Evolutionary conservation across 306 rosid genomes (phyloP).

Genomic region (Sophora flavescens): DNA sequence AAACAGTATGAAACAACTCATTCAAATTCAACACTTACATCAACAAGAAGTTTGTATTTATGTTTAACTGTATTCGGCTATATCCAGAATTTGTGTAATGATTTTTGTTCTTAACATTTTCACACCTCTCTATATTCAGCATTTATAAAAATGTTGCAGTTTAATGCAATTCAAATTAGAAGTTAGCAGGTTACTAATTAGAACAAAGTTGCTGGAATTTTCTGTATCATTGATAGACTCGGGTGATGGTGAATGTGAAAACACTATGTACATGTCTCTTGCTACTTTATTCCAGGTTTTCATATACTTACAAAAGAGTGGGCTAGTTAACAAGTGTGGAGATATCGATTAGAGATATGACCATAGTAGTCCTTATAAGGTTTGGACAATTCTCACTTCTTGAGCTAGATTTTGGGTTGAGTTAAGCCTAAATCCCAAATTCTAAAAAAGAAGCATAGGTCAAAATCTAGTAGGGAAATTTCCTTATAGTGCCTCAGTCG

Average conservation of each 20-base stretch:
- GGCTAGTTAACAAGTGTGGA: not conserved
- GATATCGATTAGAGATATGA: too few species aligned
- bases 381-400: too few species aligned
- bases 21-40: too few species aligned
- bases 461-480: slow-evolving; percentile 26
- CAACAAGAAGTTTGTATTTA: too few species aligned
- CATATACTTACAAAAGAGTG: not conserved
- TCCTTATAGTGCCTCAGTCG: not conserved
- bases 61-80: too few species aligned
- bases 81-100: too few species aligned
- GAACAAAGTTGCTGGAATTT: slow-evolving; percentile 1
- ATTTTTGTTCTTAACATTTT: too few species aligned
- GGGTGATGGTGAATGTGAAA: not conserved
- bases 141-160: too few species aligned
- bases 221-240: not conserved
- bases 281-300: slow-evolving; percentile 25
- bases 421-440: too few species aligned
- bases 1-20: not conserved
- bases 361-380: too few species aligned
- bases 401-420: too few species aligned
- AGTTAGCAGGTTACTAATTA: not conserved
- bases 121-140: too few species aligned
- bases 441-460: not conserved
- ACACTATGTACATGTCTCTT: not conserved
- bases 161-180: slow-evolving; percentile 9